Conservation (phyloP, 768 basidiomycete species). For the Chalciporus sphaerocephalus region DNA sequence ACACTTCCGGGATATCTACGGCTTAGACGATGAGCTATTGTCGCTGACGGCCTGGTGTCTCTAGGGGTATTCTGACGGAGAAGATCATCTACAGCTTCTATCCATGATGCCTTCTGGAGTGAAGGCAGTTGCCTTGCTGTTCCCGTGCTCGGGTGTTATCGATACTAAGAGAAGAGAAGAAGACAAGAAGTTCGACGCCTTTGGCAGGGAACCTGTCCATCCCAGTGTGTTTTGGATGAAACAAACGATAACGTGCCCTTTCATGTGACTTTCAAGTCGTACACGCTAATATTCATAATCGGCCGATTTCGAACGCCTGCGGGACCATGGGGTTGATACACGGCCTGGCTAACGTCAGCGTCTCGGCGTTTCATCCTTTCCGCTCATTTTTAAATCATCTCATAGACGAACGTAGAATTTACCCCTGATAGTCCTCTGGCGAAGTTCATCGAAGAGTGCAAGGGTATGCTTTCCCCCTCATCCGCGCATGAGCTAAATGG, state of each 20-base stretch:
- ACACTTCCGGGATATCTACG: constrained; percentile 68
- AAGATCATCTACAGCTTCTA: constrained; percentile 49
- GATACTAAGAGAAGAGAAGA: constrained; percentile 53
- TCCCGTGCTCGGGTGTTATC: constrained; percentile 59
- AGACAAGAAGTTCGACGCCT: constrained; percentile 49
- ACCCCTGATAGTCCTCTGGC: constrained; percentile 55
- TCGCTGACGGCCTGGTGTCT: not conserved
- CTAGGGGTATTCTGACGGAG: not conserved
- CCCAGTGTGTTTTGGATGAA: constrained; percentile 81
- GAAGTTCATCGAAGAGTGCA: constrained; percentile 61
- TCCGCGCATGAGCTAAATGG: not conserved
- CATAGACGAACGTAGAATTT: constrained; percentile 55
- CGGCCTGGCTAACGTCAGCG: constrained; percentile 71
- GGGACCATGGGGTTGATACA: constrained; percentile 87
- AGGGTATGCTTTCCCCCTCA: constrained; percentile 37
- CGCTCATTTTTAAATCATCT: constrained; percentile 3
- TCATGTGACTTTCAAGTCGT: not conserved
- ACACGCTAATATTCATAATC: not conserved
- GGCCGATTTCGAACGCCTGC: constrained; percentile 76
- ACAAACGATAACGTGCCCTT: constrained; percentile 58
- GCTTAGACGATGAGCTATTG: constrained; percentile 63
- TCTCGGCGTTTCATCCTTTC: constrained; percentile 1
- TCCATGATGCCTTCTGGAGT: constrained; percentile 66
- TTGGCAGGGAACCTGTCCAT: constrained; percentile 48
- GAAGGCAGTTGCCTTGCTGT: constrained; percentile 81